Evolutionary conservation across 2,329 filamentous ascomycete species (phyloP), one percentile per base, ranked within the genome.

Genomic region (Drechslerella coelobrocha): DNA sequence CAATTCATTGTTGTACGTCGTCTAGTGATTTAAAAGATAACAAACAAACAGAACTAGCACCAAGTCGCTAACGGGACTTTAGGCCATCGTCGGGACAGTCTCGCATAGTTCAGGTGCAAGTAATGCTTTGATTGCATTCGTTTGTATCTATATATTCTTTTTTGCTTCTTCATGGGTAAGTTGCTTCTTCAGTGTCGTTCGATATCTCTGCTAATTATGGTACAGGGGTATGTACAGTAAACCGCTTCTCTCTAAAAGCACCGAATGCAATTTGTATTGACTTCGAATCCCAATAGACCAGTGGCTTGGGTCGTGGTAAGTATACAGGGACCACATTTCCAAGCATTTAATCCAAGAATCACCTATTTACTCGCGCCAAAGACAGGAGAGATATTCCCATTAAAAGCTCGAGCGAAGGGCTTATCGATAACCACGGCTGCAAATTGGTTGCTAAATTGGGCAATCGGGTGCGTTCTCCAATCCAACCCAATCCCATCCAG

Each of bases 371-470:
- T n/a, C n/a, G n/a, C n/a, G n/a, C 14, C 10, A 9, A 37, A 66
- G 56, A 89, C 86, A 0, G 88, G 86, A 0, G 87, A 89, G 76
- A 89, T 89, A 56, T 89, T 85, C 75, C 87, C 87, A 1, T 81
- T 89, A 43, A 89, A 89, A 76, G 82, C 88, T 61, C 84, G 89
- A 73, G 89, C 89, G 43, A 89, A 90, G 76, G 86, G 86, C 26
- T 90, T 91, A 84, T 89, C 89, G 0, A 81, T 92, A 6, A 88
- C 88, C 4, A 91, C 89, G 2, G 86, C 89, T 1, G 85, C 89
- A 29, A 93, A 93, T 79, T 93, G 90, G 90, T 77, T 88, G 1
- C 79, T 89, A 57, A 92, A 92, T 79, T 93, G 90, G 61, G 52
- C 45, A 2, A 57, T 66, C 24, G 47, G 61, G 61, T 66, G 47